These are phyloP conservation scores for Xerocomellus chrysenteron DNA, from an alignment of 768 basidiomycete genomes.

Conservation along the genomic window DNA sequence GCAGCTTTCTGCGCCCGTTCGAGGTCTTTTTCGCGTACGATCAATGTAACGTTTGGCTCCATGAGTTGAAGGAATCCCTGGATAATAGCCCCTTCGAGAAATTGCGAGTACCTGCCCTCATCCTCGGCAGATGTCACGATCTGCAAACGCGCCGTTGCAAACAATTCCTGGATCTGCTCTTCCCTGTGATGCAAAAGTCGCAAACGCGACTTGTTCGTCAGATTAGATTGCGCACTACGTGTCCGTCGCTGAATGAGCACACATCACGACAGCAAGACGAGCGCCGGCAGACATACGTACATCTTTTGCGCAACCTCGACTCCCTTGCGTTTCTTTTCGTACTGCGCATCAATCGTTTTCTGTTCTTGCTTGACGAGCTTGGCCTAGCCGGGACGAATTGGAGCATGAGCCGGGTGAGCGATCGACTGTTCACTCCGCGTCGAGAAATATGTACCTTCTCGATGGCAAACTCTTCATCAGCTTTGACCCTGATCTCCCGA, in stretches of 20 bases:
- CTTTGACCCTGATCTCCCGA: slow-evolving; percentile 94
- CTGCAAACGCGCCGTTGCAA: slow-evolving; percentile 64
- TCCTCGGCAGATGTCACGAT: slow-evolving; percentile 64
- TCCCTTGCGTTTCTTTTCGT: slow-evolving; percentile 95
- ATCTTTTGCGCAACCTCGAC: slow-evolving; percentile 96
- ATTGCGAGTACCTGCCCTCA: slow-evolving; percentile 69
- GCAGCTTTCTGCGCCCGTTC: slow-evolving; percentile 62
- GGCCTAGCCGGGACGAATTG: slow-evolving; percentile 51
- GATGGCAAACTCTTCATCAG: slow-evolving; percentile 98
- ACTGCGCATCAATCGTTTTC: slow-evolving; percentile 89
- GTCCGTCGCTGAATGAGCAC: slow-evolving; percentile 5
- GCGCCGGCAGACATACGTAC: slow-evolving; percentile 43
- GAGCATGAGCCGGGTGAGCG: not conserved
- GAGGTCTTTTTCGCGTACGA: slow-evolving; percentile 66
- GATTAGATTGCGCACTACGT: slow-evolving; percentile 84
- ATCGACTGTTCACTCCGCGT: not conserved
- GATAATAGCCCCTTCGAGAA: slow-evolving; percentile 80
- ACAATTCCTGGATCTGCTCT: slow-evolving; percentile 88
- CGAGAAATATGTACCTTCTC: slow-evolving; percentile 69
- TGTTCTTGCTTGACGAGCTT: slow-evolving; percentile 97
- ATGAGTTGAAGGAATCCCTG: slow-evolving; percentile 85
- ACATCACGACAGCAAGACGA: not conserved
- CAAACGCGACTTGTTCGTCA: slow-evolving; percentile 95
- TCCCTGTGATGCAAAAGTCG: slow-evolving; percentile 87
- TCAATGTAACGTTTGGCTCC: slow-evolving; percentile 68